Percentiles rank a stretch among this genome's conserved stretches.
Evolutionary conservation across 2,329 filamentous ascomycete species (phyloP).

Genomic region (Aspergillus awamori): DNA sequence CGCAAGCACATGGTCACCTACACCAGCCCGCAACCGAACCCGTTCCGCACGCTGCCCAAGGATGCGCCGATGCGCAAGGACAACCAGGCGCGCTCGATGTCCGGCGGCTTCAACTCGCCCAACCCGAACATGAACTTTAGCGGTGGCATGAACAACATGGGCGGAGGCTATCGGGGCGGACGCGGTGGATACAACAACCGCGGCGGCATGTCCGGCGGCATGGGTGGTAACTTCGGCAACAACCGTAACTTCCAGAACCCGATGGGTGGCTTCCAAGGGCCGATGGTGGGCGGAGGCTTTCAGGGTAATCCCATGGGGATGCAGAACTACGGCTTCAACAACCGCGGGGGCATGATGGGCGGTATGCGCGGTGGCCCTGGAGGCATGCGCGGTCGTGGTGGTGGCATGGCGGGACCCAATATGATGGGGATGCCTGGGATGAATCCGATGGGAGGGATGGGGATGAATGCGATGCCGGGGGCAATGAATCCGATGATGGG

Average conservation of each 20-base stretch:
- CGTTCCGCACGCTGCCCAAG: conserved; percentile 88
- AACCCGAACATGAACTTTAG: conserved; percentile 45
- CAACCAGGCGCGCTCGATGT: conserved; percentile 55
- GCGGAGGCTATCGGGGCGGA: conserved; percentile 58
- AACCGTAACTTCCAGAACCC: conserved; percentile 54
- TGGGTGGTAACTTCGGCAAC: conserved; percentile 52
- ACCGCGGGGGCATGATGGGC: conserved; percentile 59
- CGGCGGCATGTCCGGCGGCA: conserved; percentile 42
- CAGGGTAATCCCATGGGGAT: conserved; percentile 53
- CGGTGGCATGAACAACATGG: conserved; percentile 39
- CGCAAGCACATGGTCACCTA: conserved; percentile 74
- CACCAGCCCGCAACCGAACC: conserved; percentile 76
- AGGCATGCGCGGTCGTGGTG: conserved; percentile 62
- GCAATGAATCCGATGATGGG: conserved; percentile 64
- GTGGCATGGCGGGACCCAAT: conserved; percentile 59
- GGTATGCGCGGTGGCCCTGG: conserved; percentile 59
- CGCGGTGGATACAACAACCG: conserved; percentile 47
- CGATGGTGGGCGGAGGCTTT: conserved; percentile 50
- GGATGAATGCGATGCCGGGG: conserved; percentile 57
- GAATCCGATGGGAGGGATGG: conserved; percentile 56
- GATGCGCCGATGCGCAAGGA: conserved; percentile 76
- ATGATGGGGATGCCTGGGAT: conserved; percentile 58
- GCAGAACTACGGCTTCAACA: conserved; percentile 53
- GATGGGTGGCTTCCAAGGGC: conserved; percentile 48
- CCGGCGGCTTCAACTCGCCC: conserved; percentile 51